Base-by-base conservation (phyloP, 208 protist genomes). In the Leishmania martiniquensis region DNA sequence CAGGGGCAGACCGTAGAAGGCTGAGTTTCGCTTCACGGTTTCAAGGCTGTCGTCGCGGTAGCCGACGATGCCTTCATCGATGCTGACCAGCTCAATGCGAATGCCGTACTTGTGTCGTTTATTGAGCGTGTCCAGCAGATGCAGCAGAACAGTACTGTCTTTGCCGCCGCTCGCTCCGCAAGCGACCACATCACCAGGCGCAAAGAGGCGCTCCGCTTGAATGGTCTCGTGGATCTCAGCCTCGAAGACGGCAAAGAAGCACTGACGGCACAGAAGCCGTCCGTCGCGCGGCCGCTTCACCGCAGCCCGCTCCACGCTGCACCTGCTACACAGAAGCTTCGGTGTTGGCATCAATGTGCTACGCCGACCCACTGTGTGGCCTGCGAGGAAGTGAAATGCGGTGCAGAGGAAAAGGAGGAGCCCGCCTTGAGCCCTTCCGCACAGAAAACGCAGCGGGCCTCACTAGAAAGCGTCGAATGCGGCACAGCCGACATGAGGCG, bases 31-130 rank as follows among this genome's bases (percentile, higher is more conserved):
- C 76, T 99, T 90, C 29, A 99, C 98, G 60, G 96, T 98, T 78
- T 98, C 93, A 6, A 99, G 91, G 72, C 98, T 99, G 72, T 99
- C 96, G 81, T 99, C 98, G 72, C 99, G 93, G 81, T 99, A 99
- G 32, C 99, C 99, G 9, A 87, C 85, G 78, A 99, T 99, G 57
- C 99, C 99, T 82, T 99, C 99, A 81, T 99, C 99, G 70, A 99
- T 95, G 75, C 97, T 99, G 42, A 99, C 89, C 10, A 99, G 83
- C 47, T 95, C 86, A 51, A 99, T 77, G 45, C 98, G 83, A 32
- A 99, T 78, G 44, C 96, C 97, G 76, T 99, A 99, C 39, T 93
- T 77, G 82, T 99, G 77, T 17, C 92, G 91, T 32, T 91, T 86
- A 79, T 99, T 99, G 20, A 99, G 88, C 1, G 87, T 77, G 62